These are phyloP conservation scores for Sutorius eximius DNA, from an alignment of 1,284 basidiomycete species.

Conservation along the genomic window DNA sequence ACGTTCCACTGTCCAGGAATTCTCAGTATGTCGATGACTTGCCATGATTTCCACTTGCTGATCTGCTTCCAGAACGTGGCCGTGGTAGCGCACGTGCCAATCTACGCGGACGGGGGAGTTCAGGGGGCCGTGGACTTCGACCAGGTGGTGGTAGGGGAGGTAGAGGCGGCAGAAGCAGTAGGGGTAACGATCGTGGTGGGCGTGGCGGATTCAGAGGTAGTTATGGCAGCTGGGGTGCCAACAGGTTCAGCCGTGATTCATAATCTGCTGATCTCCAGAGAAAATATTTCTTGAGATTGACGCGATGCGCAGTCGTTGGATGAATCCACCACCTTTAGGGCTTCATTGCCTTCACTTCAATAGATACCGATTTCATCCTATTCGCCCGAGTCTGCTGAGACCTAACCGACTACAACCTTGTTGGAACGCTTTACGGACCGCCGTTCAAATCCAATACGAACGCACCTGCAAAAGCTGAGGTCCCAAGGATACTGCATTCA, in stretches of 20 bases:
- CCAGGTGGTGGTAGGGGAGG: slow-evolving; percentile 42
- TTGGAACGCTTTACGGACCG: neutral
- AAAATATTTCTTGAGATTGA: neutral
- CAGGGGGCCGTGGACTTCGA: slow-evolving; percentile 49
- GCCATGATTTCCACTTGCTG: neutral
- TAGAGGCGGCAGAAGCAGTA: slow-evolving; percentile 40
- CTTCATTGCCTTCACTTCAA: slow-evolving; percentile 50
- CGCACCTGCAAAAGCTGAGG: slow-evolving; percentile 55
- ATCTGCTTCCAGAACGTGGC: slow-evolving; percentile 52
- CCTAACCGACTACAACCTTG: slow-evolving; percentile 40
- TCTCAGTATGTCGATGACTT: slow-evolving; percentile 43
- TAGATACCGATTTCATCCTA: slow-evolving; percentile 40
- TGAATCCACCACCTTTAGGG: slow-evolving; percentile 29
- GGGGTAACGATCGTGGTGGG: slow-evolving; percentile 47
- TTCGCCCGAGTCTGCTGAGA: slow-evolving; percentile 46
- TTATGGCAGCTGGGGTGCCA: slow-evolving; percentile 41
- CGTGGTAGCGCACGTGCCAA: slow-evolving; percentile 43
- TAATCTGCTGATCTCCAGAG: slow-evolving; percentile 23
- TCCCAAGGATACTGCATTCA: slow-evolving; percentile 35
- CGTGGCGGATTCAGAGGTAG: slow-evolving; percentile 46
- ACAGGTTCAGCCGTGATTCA: slow-evolving; percentile 50
- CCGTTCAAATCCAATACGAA: neutral
- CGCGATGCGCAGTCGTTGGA: neutral
- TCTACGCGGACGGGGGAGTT: slow-evolving; percentile 41
- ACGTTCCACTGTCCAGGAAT: slow-evolving; percentile 38